phyloP scores from a whole-genome alignment of 2,329 filamentous ascomycete species.

The Clarireedia paspali region DNA sequence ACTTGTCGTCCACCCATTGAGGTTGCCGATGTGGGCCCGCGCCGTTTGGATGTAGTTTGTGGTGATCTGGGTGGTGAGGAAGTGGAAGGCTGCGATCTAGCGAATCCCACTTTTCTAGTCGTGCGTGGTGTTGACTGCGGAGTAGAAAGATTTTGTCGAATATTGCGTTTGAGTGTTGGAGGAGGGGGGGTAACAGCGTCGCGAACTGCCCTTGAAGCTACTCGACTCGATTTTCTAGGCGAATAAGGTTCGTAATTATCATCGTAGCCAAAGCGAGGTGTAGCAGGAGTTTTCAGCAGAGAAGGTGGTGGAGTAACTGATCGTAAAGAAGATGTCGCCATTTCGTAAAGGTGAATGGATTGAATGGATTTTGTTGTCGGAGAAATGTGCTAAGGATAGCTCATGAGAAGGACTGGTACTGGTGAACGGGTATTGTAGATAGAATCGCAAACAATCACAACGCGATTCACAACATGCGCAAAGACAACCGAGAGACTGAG shows the following conservation, averaged over 20 bases:
- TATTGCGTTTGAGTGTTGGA: constrained; percentile 31
- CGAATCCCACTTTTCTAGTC: constrained; percentile 12
- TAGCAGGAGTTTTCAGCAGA: constrained; percentile 56
- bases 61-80: constrained; percentile 20
- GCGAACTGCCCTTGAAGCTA: constrained; percentile 47
- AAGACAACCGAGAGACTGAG: too few relatives aligned
- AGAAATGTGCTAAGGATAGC: too few relatives aligned
- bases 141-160: constrained; percentile 26
- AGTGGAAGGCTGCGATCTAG: constrained; percentile 17
- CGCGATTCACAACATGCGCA: too few relatives aligned
- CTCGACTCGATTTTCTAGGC: constrained; percentile 60
- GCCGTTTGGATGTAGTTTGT: constrained; percentile 23
- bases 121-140: constrained; percentile 11
- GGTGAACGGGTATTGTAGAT: too few relatives aligned
- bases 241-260: constrained; percentile 69
- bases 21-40: constrained; percentile 24
- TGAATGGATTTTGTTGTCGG: too few relatives aligned
- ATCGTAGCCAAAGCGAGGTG: constrained; percentile 58
- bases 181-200: constrained; percentile 46
- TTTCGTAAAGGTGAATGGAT: constrained; percentile 13
- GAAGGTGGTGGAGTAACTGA: constrained; percentile 51
- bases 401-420: too few relatives aligned
- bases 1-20: constrained; percentile 41
- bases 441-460: too few relatives aligned
- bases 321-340: constrained; percentile 28